A percentile compares a stretch with the other conserved stretches of the same genome.
These are phyloP conservation scores for Aphanomyces stellatus DNA, from an alignment of 352 stramenopile species.

Conservation along the genomic window DNA sequence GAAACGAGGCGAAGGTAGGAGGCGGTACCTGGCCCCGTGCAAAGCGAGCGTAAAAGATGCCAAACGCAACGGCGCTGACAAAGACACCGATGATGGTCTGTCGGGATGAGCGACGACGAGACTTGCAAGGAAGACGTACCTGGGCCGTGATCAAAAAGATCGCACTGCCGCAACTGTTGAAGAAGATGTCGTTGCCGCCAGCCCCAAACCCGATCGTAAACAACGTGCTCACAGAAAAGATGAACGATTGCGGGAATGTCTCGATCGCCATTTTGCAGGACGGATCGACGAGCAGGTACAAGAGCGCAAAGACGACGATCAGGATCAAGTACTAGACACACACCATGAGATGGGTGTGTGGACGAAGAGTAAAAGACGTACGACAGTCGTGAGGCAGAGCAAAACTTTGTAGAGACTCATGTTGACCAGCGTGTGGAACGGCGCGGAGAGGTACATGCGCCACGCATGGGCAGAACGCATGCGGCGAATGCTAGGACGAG, in stretches of 20 bases:
- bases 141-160: constrained; percentile 86
- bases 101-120: background rate
- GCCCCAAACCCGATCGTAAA: constrained; percentile 78
- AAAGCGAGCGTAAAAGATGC: constrained; percentile 92
- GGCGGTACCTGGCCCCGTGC: constrained; percentile 67
- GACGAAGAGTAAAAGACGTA: too few relatives aligned
- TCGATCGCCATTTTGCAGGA: constrained; percentile 60
- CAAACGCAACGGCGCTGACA: constrained; percentile 90
- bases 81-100: constrained; percentile 88
- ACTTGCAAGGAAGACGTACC: constrained; percentile 6
- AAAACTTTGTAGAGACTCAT: constrained; percentile 75
- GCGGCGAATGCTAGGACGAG: constrained; percentile 50
- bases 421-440: constrained; percentile 78
- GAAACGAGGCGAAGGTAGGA: background rate
- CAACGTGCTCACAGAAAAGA: constrained; percentile 70
- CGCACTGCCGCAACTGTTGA: constrained; percentile 88
- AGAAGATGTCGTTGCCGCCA: constrained; percentile 78
- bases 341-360: background rate
- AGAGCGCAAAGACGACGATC: constrained; percentile 50
- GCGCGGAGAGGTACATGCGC: constrained; percentile 76
- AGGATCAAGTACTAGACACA: constrained; percentile 54
- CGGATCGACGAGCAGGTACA: constrained; percentile 64
- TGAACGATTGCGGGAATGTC: constrained; percentile 66
- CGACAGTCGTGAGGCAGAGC: constrained; percentile 27
- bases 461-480: constrained; percentile 71